Evolutionary conservation across 306 rosid species (phyloP), one percentile per base, ranked within the genome.

Genomic region (Trifolium repens): DNA sequence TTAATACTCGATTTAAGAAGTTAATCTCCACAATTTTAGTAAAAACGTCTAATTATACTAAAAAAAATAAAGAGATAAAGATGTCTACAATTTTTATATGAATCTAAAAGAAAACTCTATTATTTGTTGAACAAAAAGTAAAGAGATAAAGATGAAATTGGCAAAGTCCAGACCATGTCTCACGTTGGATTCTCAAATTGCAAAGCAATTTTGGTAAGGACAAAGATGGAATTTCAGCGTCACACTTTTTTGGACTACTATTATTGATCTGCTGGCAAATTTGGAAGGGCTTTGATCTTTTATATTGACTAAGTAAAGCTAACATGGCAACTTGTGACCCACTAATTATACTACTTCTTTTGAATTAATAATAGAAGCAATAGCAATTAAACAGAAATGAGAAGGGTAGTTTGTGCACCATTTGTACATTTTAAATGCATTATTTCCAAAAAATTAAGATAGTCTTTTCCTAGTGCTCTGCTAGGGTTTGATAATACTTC

Each of bases 261-360:
- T 67, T 37, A 60, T 57, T 81, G 79, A 78, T 37, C 59, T 22
- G 76, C 62, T 78, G 85, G 76, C 69, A 78, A 49, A 8, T 73
- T 78, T 67, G 82, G 77, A 78, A 60, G 50, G 57, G 67, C 47
- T 19, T 22, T 60, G 8, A 15, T 7, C 7, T 49, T 80, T 34
- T 52, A 2, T 30, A 50, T 69, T 61, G 70, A 55, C 71, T 71
- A 32, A 72, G 42, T 59, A 78, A 78, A 73, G 76, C 59, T 27
- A 67, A 39, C n/a, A 60, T 50, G 59, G 75, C 40, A 3, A 7
- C 27, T 10, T 66, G 61, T 83, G 72, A 34, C 75, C 82, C 79
- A 67, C 68, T 72, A 73, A 77, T 67, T 3, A 76, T 76, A 57
- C 78, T 76, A 57, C 78, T 74, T 61, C 30, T 61, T 69, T 69